phyloP scores from a whole-genome alignment of 495 filamentous ascomycete genomes.

The Parachaetomium inaequale region DNA sequence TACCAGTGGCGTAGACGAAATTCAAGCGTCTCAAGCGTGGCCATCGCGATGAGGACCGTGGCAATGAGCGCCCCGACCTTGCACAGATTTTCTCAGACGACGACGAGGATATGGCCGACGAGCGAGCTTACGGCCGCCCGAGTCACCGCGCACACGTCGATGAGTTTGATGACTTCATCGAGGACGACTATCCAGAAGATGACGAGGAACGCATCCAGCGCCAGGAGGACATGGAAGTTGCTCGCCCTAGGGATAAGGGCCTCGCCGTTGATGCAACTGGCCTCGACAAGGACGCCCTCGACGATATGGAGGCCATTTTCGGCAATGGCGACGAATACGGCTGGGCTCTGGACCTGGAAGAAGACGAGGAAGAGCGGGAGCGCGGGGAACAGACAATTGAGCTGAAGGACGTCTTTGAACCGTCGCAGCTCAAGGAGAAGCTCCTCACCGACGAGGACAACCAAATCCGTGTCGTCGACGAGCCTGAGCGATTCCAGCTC shows the following conservation, averaged over 20 bases:
- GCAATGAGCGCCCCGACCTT: slow-evolving; percentile 64
- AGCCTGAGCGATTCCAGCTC: slow-evolving; percentile 92
- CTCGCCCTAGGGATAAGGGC: slow-evolving; percentile 62
- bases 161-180: slow-evolving; percentile 96
- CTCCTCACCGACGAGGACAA: slow-evolving; percentile 96
- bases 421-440: slow-evolving; percentile 85
- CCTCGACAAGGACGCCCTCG: slow-evolving; percentile 83
- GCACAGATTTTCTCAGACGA: slow-evolving; percentile 95
- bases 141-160: slow-evolving; percentile 59
- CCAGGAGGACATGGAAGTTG: slow-evolving; percentile 84
- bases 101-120: slow-evolving; percentile 70
- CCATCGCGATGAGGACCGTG: slow-evolving; percentile 64
- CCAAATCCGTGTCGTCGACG: slow-evolving; percentile 75
- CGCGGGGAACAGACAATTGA: slow-evolving; percentile 69
- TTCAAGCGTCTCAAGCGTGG: slow-evolving; percentile 95
- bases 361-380: slow-evolving; percentile 69
- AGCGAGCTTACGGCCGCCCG: slow-evolving; percentile 47
- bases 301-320: slow-evolving; percentile 93
- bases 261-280: slow-evolving; percentile 67
- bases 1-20: slow-evolving; percentile 59
- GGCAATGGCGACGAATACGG: slow-evolving; percentile 92
- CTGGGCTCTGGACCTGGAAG: slow-evolving; percentile 84
- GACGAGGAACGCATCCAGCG: slow-evolving; percentile 70
- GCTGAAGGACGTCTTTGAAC: slow-evolving; percentile 96
- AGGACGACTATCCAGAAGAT: slow-evolving; percentile 89